Percentiles rank a stretch among this genome's conserved stretches.
Evolutionary conservation across 164 flowering plant genomes (phyloP).

Genomic region (Nelumbo lutea): DNA sequence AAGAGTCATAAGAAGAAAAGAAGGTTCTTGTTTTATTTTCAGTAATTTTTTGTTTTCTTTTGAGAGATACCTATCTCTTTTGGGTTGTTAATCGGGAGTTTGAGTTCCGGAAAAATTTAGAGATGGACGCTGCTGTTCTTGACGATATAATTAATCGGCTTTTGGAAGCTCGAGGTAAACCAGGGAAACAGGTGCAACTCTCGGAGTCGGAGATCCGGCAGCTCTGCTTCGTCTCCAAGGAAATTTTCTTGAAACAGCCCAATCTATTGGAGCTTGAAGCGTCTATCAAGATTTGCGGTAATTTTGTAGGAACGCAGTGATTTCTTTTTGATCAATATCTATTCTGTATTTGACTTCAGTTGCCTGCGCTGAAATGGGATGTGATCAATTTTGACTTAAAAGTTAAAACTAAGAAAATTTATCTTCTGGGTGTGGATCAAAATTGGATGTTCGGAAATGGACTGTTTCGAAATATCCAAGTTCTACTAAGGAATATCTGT

Average conservation of each 20-base stretch:
- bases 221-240: slow-evolving; percentile 52
- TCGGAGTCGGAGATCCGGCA: slow-evolving; percentile 75
- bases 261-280: slow-evolving; percentile 74
- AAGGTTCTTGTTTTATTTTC: neutral
- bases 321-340: neutral
- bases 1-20: neutral
- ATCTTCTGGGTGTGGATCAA: slow-evolving; percentile 1
- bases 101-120: neutral
- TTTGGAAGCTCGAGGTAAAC: slow-evolving; percentile 48
- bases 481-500: neutral
- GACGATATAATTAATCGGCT: slow-evolving; percentile 60
- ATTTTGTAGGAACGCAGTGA: neutral
- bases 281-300: slow-evolving; percentile 86
- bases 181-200: slow-evolving; percentile 78
- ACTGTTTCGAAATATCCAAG: neutral
- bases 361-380: neutral
- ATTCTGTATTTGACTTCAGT: slow-evolving; percentile 2
- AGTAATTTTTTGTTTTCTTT: neutral
- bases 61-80: neutral
- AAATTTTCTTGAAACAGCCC: slow-evolving; percentile 67
- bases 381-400: neutral
- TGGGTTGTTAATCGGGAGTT: neutral
- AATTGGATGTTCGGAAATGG: slow-evolving; percentile 2
- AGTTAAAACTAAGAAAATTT: neutral
- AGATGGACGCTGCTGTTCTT: slow-evolving; percentile 49